Evolutionary conservation across 2,329 filamentous ascomycete genomes (phyloP).

Genomic region (Ophiocordyceps unilateralis): DNA sequence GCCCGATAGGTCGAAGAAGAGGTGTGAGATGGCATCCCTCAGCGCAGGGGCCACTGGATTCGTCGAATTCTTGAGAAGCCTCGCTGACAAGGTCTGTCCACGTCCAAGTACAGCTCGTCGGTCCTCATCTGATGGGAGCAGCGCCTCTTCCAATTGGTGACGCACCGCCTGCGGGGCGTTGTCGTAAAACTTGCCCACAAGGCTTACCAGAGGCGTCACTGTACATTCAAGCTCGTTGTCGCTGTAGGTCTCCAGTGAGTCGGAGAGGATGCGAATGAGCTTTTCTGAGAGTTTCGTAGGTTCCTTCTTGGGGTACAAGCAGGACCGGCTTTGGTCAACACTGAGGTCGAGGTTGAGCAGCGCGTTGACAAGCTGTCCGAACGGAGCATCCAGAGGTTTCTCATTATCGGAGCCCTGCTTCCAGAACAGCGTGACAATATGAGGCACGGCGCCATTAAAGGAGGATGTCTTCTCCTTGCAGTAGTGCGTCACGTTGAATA

Average conservation of each 20-base stretch:
- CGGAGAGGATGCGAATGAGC: slow-evolving; percentile 53
- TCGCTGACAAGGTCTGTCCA: slow-evolving; percentile 55
- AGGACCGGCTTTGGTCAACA: slow-evolving; percentile 30
- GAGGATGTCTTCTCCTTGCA: slow-evolving; percentile 40
- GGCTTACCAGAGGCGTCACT: slow-evolving; percentile 56
- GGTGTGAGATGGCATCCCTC: slow-evolving; percentile 54
- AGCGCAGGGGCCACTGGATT: slow-evolving; percentile 55
- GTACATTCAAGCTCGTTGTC: slow-evolving; percentile 56
- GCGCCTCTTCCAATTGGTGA: slow-evolving; percentile 40
- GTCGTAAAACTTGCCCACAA: slow-evolving; percentile 55
- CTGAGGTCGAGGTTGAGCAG: slow-evolving; percentile 63
- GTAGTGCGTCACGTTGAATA: slow-evolving; percentile 76
- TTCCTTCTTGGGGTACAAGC: slow-evolving; percentile 49
- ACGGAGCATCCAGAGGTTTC: slow-evolving; percentile 56
- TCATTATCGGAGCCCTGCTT: slow-evolving; percentile 35
- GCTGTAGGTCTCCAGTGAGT: slow-evolving; percentile 43
- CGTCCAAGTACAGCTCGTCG: slow-evolving; percentile 61
- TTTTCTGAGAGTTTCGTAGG: slow-evolving; percentile 42
- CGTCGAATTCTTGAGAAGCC: slow-evolving; percentile 60
- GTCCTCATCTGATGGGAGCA: slow-evolving; percentile 66
- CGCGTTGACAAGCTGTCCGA: slow-evolving; percentile 60
- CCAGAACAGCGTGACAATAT: slow-evolving; percentile 54
- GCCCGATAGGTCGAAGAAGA: slow-evolving; percentile 78
- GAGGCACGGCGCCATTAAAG: slow-evolving; percentile 52
- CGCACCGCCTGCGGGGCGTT: slow-evolving; percentile 45